phyloP scores from a whole-genome alignment of 2,329 filamentous ascomycete genomes.

The Aspergillus tamarii region DNA sequence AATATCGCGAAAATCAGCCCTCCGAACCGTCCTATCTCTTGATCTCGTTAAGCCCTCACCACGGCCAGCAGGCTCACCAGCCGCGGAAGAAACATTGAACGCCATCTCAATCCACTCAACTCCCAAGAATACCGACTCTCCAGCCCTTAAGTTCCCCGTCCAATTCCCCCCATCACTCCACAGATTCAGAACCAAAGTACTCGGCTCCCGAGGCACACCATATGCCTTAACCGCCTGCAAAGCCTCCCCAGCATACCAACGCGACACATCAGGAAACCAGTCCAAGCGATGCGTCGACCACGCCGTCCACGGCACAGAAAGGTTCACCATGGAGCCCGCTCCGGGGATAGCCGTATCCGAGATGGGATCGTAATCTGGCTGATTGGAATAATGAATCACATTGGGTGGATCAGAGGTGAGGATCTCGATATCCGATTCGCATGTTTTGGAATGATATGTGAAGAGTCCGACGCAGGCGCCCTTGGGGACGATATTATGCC shows the following conservation, averaged over 20 bases:
- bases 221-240: conserved; percentile 37
- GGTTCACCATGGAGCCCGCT: conserved; percentile 31
- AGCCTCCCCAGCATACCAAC: conserved; percentile 42
- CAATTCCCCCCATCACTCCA: conserved; percentile 49
- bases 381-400: conserved; percentile 48
- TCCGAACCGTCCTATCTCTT: conserved; percentile 2
- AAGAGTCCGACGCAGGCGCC: conserved; percentile 57
- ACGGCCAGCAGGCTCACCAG: neutral
- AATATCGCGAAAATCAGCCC: neutral
- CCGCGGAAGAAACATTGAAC: conserved; percentile 37
- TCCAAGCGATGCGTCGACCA: conserved; percentile 48
- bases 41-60: neutral
- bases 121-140: conserved; percentile 41
- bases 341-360: conserved; percentile 38
- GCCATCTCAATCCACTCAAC: conserved; percentile 48
- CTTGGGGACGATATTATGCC: conserved; percentile 17
- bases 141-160: conserved; percentile 45
- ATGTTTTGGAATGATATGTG: conserved; percentile 50
- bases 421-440: conserved; percentile 59
- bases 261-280: conserved; percentile 39
- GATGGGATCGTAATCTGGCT: conserved; percentile 44
- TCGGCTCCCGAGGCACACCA: conserved; percentile 40
- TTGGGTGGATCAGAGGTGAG: conserved; percentile 51
- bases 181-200: conserved; percentile 44
- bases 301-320: conserved; percentile 42